Evolutionary conservation across 1,139 yeast species (phyloP).

Genomic region (Blastobotrys capitulatus): DNA sequence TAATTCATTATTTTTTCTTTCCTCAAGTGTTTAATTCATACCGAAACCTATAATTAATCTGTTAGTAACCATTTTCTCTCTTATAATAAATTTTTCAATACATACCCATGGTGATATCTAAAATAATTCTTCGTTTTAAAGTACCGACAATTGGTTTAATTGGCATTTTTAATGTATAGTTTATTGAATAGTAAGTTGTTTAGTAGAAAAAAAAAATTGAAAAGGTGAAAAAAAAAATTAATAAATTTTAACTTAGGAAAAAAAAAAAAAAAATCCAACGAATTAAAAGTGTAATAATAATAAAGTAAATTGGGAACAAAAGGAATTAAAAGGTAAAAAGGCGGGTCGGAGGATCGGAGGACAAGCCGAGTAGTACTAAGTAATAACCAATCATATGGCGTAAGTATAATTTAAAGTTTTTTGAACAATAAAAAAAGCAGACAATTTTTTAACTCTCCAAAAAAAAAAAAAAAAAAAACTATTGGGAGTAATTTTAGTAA

Average conservation of each 20-base stretch:
- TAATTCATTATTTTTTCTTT: too few relatives aligned
- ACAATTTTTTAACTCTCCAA: too few relatives aligned
- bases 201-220: background rate
- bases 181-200: conserved; percentile 3
- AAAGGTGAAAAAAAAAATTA: background rate
- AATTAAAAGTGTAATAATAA: background rate
- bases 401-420: background rate
- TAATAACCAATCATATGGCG: background rate
- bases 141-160: conserved; percentile 88
- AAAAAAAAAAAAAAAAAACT: too few relatives aligned
- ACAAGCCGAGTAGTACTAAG: too few relatives aligned
- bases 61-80: background rate
- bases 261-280: background rate
- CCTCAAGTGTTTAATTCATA: too few relatives aligned
- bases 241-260: background rate
- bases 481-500: too few relatives aligned
- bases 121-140: conserved; percentile 73
- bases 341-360: too few relatives aligned
- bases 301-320: background rate
- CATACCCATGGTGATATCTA: conserved; percentile 68
- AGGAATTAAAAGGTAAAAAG: background rate
- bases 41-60: conserved; percentile 11
- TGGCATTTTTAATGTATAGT: conserved; percentile 9
- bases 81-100: background rate
- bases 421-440: background rate